Conservation (phyloP, 1,284 basidiomycete genomes). For the Ganoderma lucidum region DNA sequence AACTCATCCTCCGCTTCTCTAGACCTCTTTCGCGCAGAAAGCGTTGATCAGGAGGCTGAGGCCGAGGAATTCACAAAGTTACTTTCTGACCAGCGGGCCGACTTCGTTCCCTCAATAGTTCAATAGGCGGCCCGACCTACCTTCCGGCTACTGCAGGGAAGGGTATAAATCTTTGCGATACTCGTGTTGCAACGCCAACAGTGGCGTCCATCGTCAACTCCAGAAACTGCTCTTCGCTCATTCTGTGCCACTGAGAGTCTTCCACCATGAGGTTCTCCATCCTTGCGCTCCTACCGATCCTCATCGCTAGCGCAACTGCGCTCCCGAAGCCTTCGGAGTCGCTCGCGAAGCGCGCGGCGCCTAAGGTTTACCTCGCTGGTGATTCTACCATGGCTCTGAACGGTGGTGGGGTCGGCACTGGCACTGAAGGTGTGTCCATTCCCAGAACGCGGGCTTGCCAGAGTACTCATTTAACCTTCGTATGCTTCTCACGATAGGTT, state of each 20-base stretch:
- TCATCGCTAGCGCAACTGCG: constrained; percentile 11
- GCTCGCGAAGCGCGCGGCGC: constrained; percentile 18
- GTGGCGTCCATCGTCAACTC: neutral
- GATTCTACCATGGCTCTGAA: constrained; percentile 50
- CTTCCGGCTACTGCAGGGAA: neutral
- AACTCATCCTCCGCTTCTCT: neutral
- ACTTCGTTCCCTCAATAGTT: neutral
- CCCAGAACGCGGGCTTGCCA: neutral
- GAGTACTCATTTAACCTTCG: neutral
- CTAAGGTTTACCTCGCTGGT: constrained; percentile 52
- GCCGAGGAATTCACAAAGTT: neutral
- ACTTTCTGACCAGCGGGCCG: neutral
- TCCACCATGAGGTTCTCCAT: constrained; percentile 14
- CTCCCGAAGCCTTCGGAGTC: neutral
- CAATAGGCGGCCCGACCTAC: constrained; percentile 7
- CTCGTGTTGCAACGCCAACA: neutral
- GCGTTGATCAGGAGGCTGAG: constrained; percentile 13
- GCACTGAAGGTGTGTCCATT: constrained; percentile 19
- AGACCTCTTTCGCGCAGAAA: neutral
- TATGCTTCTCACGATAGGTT: constrained; percentile 40
- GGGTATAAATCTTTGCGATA: neutral
- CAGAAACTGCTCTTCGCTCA: too few species aligned
- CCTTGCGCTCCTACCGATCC: constrained; percentile 13
- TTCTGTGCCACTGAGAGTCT: neutral
- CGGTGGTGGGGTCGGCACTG: constrained; percentile 30